A percentile compares a stretch with the other conserved stretches of the same genome.
phyloP scores from a whole-genome alignment of 192 early-diverging fungal species.

The Coemansia sp. region DNA sequence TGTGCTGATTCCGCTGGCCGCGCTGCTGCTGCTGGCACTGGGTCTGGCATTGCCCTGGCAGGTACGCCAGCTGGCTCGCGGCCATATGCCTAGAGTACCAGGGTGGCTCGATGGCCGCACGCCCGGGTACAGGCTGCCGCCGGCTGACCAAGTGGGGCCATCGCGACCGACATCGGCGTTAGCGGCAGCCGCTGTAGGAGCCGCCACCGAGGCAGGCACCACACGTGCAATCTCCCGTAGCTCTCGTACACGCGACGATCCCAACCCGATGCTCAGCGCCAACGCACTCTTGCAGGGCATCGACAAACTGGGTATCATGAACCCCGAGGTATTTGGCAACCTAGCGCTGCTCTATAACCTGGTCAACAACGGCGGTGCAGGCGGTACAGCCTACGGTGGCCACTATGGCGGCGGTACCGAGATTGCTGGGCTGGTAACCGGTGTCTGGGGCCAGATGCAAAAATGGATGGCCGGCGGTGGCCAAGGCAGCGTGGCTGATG shows the following conservation, averaged over 20 bases:
- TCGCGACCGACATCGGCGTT: neutral
- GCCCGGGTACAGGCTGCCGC: slow-evolving; percentile 34
- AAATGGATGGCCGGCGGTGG: slow-evolving; percentile 17
- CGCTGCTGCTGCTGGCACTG: slow-evolving; percentile 29
- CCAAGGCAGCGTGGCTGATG: slow-evolving; percentile 16
- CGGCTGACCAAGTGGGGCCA: slow-evolving; percentile 9
- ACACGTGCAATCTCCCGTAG: neutral
- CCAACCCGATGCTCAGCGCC: slow-evolving; percentile 36
- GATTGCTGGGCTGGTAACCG: slow-evolving; percentile 14
- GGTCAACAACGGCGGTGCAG: slow-evolving; percentile 9
- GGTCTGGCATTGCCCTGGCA: slow-evolving; percentile 41
- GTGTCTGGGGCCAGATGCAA: slow-evolving; percentile 37
- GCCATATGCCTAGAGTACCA: slow-evolving; percentile 42
- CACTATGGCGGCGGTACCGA: neutral
- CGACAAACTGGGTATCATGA: slow-evolving; percentile 31
- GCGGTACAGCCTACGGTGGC: neutral
- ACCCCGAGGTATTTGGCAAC: slow-evolving; percentile 38
- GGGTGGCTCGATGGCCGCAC: slow-evolving; percentile 49
- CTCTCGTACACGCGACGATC: slow-evolving; percentile 23
- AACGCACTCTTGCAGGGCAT: slow-evolving; percentile 43
- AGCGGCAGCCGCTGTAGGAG: slow-evolving; percentile 4
- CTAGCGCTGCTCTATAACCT: slow-evolving; percentile 38
- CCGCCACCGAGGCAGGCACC: neutral
- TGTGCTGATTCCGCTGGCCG: slow-evolving; percentile 47
- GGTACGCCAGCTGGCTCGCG: slow-evolving; percentile 29